A percentile compares a stretch with the other conserved stretches of the same genome.
Conservation (phyloP, 768 basidiomycete genomes). For the Cyclocybe cylindracea region DNA sequence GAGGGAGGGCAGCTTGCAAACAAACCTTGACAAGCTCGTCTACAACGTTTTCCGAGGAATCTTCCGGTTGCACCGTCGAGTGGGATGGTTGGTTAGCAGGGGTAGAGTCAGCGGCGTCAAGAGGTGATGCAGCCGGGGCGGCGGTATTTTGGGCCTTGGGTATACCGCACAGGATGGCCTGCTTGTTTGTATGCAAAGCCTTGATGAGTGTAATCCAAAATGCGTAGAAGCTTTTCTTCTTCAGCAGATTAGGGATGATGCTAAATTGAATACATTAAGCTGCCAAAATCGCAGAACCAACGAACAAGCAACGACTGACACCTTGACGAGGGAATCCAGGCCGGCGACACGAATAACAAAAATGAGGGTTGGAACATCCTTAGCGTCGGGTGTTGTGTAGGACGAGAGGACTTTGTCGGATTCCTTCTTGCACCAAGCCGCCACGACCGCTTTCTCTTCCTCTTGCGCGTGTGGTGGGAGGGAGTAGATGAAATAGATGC, state of each 20-base stretch:
- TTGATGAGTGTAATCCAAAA: slow-evolving; percentile 26
- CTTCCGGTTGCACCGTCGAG: not conserved
- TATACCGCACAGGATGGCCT: slow-evolving; percentile 7
- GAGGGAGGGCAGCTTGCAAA: slow-evolving; percentile 13
- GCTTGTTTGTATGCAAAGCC: slow-evolving; percentile 17
- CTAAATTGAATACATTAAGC: slow-evolving; percentile 1
- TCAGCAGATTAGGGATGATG: slow-evolving; percentile 23
- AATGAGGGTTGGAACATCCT: slow-evolving; percentile 27
- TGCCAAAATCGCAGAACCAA: not conserved
- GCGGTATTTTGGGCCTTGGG: not conserved
- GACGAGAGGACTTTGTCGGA: slow-evolving; percentile 17
- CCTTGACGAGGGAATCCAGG: slow-evolving; percentile 14
- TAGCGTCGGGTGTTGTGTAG: slow-evolving; percentile 11
- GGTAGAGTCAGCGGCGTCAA: too few species aligned
- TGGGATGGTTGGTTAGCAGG: too few species aligned
- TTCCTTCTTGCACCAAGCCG: slow-evolving; percentile 22
- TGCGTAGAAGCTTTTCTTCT: slow-evolving; percentile 14
- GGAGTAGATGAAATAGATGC: slow-evolving; percentile 20
- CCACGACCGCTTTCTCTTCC: slow-evolving; percentile 9
- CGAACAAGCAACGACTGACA: slow-evolving; percentile 17
- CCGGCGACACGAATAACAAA: slow-evolving; percentile 17
- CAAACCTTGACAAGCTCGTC: slow-evolving; percentile 17
- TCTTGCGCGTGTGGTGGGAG: slow-evolving; percentile 11
- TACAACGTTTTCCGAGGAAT: not conserved
- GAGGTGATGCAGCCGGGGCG: not conserved